phyloP scores from a whole-genome alignment of 768 basidiomycete genomes.

The Gymnopilus junonius region DNA sequence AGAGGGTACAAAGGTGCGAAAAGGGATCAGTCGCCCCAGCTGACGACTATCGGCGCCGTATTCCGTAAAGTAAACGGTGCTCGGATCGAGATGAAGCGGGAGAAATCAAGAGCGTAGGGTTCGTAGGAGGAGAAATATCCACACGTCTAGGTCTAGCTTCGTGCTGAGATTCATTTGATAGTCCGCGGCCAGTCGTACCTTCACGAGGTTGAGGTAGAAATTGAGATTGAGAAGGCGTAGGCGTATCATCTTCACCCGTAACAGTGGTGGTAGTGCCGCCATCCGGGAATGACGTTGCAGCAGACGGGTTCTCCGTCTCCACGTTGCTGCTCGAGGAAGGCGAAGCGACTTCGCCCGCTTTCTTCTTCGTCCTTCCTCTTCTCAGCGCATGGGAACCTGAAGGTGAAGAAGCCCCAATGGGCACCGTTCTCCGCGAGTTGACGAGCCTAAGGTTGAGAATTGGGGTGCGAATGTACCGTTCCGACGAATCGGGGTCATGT shows the following conservation, averaged over 20 bases:
- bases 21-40: constrained; percentile 18
- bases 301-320: not conserved
- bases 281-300: not conserved
- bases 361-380: not conserved
- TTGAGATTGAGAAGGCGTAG: not conserved
- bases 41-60: constrained; percentile 25
- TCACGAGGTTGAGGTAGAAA: not conserved
- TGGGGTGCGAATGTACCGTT: constrained; percentile 10
- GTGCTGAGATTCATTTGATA: too few relatives aligned
- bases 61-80: constrained; percentile 27
- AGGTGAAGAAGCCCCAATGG: not conserved
- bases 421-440: constrained; percentile 9
- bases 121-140: not conserved
- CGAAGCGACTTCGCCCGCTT: not conserved
- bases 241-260: not conserved
- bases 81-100: not conserved
- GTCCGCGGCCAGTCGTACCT: too few relatives aligned
- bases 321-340: not conserved
- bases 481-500: not conserved
- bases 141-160: not conserved
- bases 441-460: constrained; percentile 32
- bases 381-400: not conserved
- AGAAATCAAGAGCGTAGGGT: not conserved
- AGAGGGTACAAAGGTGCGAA: not conserved
- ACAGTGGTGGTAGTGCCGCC: not conserved